Percentiles rank a stretch among this genome's conserved stretches.
Conservation (phyloP, 768 basidiomycete species). For the Crepidotus variabilis region DNA sequence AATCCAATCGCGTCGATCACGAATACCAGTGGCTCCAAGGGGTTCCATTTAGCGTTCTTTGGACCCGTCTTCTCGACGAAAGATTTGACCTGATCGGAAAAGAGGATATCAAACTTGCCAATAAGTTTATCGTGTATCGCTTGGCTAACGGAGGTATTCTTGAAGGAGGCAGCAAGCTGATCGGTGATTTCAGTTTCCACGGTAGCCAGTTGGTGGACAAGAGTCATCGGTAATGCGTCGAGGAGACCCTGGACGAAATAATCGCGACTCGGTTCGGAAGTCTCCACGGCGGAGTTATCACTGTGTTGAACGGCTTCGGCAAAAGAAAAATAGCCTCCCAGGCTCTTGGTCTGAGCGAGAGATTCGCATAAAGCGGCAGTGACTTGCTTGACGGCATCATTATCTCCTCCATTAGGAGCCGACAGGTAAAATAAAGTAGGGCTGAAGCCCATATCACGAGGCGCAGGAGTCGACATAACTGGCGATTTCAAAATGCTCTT, state of each 20-base stretch:
- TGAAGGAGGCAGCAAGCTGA: slow-evolving; percentile 4
- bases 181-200: slow-evolving; percentile 11
- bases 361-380: slow-evolving; percentile 13
- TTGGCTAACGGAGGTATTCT: background rate
- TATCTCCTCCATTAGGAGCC: slow-evolving; percentile 11
- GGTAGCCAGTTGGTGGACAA: slow-evolving; percentile 15
- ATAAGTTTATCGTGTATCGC: slow-evolving; percentile 5
- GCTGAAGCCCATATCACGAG: background rate
- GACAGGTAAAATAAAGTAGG: slow-evolving; percentile 11
- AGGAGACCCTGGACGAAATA: slow-evolving; percentile 5
- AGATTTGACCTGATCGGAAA: slow-evolving; percentile 9
- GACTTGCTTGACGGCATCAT: slow-evolving; percentile 13
- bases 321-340: slow-evolving; percentile 21
- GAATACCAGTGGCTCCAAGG: slow-evolving; percentile 17
- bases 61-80: slow-evolving; percentile 9
- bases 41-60: slow-evolving; percentile 13
- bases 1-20: slow-evolving; percentile 22
- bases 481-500: background rate
- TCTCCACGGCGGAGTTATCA: too few species aligned
- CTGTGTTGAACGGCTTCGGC: background rate
- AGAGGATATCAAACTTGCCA: slow-evolving; percentile 13
- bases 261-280: too few species aligned
- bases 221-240: slow-evolving; percentile 15
- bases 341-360: slow-evolving; percentile 14
- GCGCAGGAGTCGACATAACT: background rate